A percentile compares a stretch with the other conserved stretches of the same genome.
phyloP scores from a whole-genome alignment of 2,329 filamentous ascomycete genomes.

The Cladosporium sp. region DNA sequence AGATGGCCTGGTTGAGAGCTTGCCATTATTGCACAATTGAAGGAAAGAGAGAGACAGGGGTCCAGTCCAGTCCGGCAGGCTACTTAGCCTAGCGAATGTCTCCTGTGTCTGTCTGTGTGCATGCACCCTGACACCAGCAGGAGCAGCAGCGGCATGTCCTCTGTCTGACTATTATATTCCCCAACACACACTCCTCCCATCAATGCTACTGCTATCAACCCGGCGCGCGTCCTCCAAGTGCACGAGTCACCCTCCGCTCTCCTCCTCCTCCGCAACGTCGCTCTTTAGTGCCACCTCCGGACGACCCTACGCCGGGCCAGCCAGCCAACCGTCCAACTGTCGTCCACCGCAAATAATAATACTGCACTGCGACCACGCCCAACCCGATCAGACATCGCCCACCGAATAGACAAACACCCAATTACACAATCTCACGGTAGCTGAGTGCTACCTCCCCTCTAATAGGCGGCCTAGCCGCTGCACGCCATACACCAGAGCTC shows the following conservation, averaged over 20 bases:
- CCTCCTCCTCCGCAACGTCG: neutral
- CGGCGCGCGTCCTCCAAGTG: neutral
- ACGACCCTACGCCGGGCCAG: neutral
- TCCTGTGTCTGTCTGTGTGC: neutral
- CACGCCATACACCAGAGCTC: slow-evolving; percentile 1
- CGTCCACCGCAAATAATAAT: slow-evolving; percentile 6
- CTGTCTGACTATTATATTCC: neutral
- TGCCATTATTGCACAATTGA: neutral
- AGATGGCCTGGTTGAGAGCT: neutral
- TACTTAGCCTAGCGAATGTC: neutral
- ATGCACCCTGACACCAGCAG: neutral
- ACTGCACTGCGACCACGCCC: too few species aligned
- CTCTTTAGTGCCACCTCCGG: neutral
- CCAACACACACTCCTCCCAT: neutral
- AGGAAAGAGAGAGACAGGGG: neutral
- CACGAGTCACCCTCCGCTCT: neutral
- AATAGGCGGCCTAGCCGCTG: slow-evolving; percentile 19
- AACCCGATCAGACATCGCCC: neutral
- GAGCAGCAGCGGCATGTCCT: neutral
- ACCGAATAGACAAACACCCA: neutral
- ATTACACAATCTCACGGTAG: neutral
- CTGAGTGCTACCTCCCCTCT: slow-evolving; percentile 14
- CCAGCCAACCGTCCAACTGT: slow-evolving; percentile 1
- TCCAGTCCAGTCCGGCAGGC: neutral
- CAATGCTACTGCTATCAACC: neutral